Evolutionary conservation across 1,284 basidiomycete species (phyloP), one percentile per base, ranked within the genome.

Genomic region (Pholiota adiposa): DNA sequence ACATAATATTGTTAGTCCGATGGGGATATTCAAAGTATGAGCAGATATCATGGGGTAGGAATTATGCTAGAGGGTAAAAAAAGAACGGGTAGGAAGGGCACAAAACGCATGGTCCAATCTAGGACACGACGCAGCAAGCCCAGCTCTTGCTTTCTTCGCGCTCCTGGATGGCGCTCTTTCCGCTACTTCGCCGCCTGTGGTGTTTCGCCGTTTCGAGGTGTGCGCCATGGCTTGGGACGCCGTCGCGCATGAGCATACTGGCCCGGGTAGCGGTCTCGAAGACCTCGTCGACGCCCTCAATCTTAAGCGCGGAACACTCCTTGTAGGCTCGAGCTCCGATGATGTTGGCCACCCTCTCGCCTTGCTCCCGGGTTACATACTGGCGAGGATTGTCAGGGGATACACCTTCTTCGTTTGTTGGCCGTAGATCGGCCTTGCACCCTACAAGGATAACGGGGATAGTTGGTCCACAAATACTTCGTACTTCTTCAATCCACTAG

Each of bases 401-500:
- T 60, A 75, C 73, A 19, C 78, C 72, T 63, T 76, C 72, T 21
- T 67, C 54, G 23, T 66, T 67, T 9, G 79, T 75, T 43, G 89
- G 89, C 34, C 95, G 87, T 60, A 94, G 77, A 75, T 94, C 93
- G 57, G 87, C 88, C 73, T 95, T 95, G 81, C 92, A 94, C 8
- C 93, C 93, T 44, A 94, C 91, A 44, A 95, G 85, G 59, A 95
- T 81, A 58, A 95, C 90, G 40, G 93, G 92, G 62, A 94, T 89
- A 16, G 83, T 81, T 12, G 89, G 81, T 0, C 96, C 96, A 73
- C 96, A 97, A 70, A 97, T 96, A 25, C 84, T 89, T 64, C 95
- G 88, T 4, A 97, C 96, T 80, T 97, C 96, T 75, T 96, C 94
- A 74, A 96, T 97, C 97, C 97, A 98, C 92, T 97, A 61, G 25